Evolutionary conservation across 225 moss, liverwort and hornwort genomes (phyloP).

Genomic region (Pleurozium schreberi): DNA sequence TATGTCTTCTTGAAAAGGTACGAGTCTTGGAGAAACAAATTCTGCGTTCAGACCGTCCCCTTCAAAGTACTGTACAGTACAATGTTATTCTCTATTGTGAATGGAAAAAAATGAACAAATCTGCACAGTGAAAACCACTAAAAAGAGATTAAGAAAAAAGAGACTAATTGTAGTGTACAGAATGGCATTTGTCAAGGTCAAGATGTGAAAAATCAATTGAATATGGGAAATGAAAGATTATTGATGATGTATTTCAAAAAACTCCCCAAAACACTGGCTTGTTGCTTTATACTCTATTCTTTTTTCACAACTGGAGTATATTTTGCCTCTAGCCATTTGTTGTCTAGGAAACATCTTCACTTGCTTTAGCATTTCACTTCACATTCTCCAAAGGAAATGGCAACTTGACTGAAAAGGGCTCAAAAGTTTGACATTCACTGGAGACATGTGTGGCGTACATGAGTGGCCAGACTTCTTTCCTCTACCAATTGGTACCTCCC

Average conservation of each 20-base stretch:
- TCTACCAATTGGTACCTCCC: background rate
- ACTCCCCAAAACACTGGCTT: background rate
- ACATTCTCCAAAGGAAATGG: background rate
- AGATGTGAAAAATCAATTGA: background rate
- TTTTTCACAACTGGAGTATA: too few relatives aligned
- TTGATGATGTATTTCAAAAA: background rate
- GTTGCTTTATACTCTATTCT: too few relatives aligned
- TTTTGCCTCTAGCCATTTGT: background rate
- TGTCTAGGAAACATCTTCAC: background rate
- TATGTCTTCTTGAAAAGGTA: background rate
- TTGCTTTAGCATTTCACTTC: too few relatives aligned
- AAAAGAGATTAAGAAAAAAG: too few relatives aligned
- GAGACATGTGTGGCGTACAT: background rate
- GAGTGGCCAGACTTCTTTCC: background rate
- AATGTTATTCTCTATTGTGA: background rate
- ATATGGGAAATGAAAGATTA: background rate
- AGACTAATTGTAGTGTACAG: too few relatives aligned
- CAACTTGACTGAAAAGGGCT: background rate
- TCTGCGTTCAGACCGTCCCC: background rate
- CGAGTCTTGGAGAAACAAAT: background rate
- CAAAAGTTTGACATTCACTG: background rate
- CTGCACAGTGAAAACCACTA: background rate
- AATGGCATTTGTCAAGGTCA: background rate
- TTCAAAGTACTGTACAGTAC: too few relatives aligned
- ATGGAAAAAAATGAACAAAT: background rate